Conservation (phyloP, 805 yeast genomes). For the Starmera pachycereana region DNA sequence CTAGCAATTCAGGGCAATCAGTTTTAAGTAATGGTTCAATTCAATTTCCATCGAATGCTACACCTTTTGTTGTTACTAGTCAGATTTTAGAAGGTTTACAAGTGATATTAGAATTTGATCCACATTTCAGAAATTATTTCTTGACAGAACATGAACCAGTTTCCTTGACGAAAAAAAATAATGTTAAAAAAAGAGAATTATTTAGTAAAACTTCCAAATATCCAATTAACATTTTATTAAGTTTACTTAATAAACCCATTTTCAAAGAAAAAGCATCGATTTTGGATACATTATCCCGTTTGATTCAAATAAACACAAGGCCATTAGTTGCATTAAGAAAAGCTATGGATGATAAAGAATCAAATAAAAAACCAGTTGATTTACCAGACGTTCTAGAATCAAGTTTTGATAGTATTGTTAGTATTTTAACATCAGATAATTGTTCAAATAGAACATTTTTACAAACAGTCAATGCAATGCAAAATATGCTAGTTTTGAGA, state of each 20-base stretch:
- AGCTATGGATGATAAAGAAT: conserved; percentile 14
- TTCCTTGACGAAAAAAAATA: conserved; percentile 23
- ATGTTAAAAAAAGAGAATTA: conserved; percentile 24
- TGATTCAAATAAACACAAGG: conserved; percentile 67
- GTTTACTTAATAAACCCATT: conserved; percentile 49
- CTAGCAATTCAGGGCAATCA: conserved; percentile 23
- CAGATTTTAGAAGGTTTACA: conserved; percentile 72
- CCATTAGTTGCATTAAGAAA: conserved; percentile 51
- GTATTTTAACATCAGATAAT: conserved; percentile 67
- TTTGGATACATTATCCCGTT: conserved; percentile 67
- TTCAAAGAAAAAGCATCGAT: conserved; percentile 63
- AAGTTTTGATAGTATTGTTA: conserved; percentile 52
- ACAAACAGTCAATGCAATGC: conserved; percentile 73
- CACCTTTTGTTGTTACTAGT: conserved; percentile 62
- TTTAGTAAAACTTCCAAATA: conserved; percentile 37
- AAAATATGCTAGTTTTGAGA: conserved; percentile 52
- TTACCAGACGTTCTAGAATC: conserved; percentile 57
- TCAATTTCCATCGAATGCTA: conserved; percentile 43
- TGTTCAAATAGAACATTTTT: conserved; percentile 81
- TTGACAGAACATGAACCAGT: conserved; percentile 64
- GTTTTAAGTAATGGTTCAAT: conserved; percentile 39
- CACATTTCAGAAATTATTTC: conserved; percentile 62
- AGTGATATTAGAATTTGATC: conserved; percentile 54
- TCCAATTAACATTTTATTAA: conserved; percentile 64
- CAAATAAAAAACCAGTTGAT: conserved; percentile 20